Evolutionary conservation across 2,329 filamentous ascomycete species (phyloP).

Genomic region (Periglandula ipomoeae): DNA sequence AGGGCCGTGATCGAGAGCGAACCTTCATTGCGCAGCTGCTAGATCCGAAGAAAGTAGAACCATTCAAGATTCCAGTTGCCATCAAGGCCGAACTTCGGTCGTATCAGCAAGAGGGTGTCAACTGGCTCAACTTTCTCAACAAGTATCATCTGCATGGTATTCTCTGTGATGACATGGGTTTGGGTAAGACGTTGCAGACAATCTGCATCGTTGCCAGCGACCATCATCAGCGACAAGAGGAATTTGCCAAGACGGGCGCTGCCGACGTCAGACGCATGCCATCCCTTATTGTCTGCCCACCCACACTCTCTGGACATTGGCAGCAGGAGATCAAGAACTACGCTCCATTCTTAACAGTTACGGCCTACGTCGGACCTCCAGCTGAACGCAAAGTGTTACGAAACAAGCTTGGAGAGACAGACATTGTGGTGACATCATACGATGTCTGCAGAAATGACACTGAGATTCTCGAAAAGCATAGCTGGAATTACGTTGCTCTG

Average conservation of each 20-base stretch:
- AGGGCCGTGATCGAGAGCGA: constrained; percentile 85
- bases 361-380: constrained; percentile 86
- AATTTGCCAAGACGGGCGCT: constrained; percentile 74
- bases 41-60: constrained; percentile 92
- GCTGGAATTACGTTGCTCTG: constrained; percentile 95
- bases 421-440: constrained; percentile 95
- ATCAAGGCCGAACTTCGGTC: constrained; percentile 96
- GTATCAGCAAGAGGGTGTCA: constrained; percentile 97
- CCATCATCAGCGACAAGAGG: constrained; percentile 85
- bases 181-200: constrained; percentile 95
- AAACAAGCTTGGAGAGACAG: constrained; percentile 62
- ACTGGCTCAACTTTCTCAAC: constrained; percentile 97
- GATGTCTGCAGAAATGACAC: constrained; percentile 95
- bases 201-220: constrained; percentile 97
- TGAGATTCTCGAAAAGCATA: constrained; percentile 73
- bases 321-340: constrained; percentile 96
- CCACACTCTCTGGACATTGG: constrained; percentile 95
- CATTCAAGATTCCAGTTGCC: constrained; percentile 85
- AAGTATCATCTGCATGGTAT: constrained; percentile 97
- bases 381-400: constrained; percentile 66
- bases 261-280: constrained; percentile 72
- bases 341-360: constrained; percentile 82
- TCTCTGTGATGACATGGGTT: constrained; percentile 97
- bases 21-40: constrained; percentile 96
- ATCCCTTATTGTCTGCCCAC: constrained; percentile 91